Conservation (phyloP, 176 grass and related monocot genomes). For the Tuctoria greenei region DNA sequence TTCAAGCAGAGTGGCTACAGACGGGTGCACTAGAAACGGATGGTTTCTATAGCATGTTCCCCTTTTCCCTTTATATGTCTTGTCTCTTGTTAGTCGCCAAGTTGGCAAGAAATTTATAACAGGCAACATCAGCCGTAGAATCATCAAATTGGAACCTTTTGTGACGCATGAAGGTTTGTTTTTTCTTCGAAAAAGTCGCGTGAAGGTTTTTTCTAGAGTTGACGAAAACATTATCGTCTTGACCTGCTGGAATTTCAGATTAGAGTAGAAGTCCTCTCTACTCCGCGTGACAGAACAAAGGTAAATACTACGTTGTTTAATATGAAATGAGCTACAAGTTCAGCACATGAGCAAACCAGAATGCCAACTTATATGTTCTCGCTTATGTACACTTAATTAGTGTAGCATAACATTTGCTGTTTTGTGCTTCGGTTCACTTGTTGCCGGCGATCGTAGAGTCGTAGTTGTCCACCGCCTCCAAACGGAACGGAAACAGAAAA, state of each 20-base stretch:
- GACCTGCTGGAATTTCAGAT: neutral
- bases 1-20: constrained; percentile 19
- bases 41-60: constrained; percentile 32
- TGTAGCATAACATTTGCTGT: neutral
- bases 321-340: neutral
- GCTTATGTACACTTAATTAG: neutral
- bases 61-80: constrained; percentile 17
- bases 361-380: neutral
- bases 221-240: neutral
- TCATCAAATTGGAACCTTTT: neutral
- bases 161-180: neutral
- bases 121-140: constrained; percentile 7
- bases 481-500: neutral
- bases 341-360: neutral
- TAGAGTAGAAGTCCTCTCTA: neutral
- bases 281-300: neutral
- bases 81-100: neutral
- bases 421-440: neutral
- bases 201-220: neutral
- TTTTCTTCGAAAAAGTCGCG: too few relatives aligned
- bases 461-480: neutral
- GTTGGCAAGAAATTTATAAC: constrained; percentile 25
- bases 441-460: neutral
- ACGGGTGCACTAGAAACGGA: constrained; percentile 30
- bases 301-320: neutral